Percentiles rank a stretch among this genome's conserved stretches.
Conservation (phyloP, 1,139 yeast genomes). For the Blastobotrys ciferrii region DNA sequence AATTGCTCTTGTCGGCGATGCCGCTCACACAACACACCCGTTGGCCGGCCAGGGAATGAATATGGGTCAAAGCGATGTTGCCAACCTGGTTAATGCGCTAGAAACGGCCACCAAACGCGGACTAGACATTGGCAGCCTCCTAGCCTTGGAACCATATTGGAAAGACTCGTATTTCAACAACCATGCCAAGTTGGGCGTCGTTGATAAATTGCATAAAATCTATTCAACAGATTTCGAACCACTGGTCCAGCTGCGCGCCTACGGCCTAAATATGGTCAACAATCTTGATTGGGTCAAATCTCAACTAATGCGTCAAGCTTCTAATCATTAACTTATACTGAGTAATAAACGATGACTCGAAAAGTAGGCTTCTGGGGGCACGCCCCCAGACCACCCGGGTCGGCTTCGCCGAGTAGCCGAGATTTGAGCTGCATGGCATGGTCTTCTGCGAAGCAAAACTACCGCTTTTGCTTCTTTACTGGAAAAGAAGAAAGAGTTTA, state of each 20-base stretch:
- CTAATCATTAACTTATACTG: conserved; percentile 27
- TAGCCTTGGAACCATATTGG: conserved; percentile 84
- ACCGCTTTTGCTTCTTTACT: too few relatives aligned
- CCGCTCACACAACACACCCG: conserved; percentile 97
- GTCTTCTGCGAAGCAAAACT: too few relatives aligned
- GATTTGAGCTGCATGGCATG: too few relatives aligned
- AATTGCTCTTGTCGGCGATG: conserved; percentile 92
- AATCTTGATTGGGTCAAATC: conserved; percentile 61
- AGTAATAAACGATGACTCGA: too few relatives aligned
- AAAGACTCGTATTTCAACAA: conserved; percentile 76
- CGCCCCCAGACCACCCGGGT: too few relatives aligned
- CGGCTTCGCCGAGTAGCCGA: too few relatives aligned
- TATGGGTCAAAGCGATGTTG: conserved; percentile 97
- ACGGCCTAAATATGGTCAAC: conserved; percentile 73
- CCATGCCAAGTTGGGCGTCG: conserved; percentile 78
- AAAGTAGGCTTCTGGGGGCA: too few relatives aligned
- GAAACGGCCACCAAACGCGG: conserved; percentile 76
- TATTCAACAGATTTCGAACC: conserved; percentile 76
- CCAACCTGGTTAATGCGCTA: conserved; percentile 62
- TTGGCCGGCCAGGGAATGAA: conserved; percentile 97
- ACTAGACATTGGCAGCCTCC: conserved; percentile 78
- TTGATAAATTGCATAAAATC: conserved; percentile 87
- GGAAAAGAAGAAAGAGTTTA: too few relatives aligned
- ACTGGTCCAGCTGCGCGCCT: conserved; percentile 66
- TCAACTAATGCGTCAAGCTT: conserved; percentile 50